Conservation (phyloP, 345 rosid genomes). For the Melaleuca quinquenervia region DNA sequence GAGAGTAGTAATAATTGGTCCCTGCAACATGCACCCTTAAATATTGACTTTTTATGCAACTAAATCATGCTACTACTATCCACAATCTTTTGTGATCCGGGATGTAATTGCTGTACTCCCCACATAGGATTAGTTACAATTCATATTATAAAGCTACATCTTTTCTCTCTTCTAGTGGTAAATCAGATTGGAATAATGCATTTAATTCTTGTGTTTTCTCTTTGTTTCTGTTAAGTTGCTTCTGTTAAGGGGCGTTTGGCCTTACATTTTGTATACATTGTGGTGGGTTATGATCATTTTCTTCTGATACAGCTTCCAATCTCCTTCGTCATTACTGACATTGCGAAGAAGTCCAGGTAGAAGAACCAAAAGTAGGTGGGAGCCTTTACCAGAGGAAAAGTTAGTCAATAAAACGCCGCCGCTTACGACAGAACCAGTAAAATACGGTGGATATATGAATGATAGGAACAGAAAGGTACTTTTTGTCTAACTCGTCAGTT, state of each 20-base stretch:
- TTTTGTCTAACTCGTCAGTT: neutral
- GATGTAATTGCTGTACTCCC: neutral
- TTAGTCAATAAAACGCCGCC: conserved; percentile 31
- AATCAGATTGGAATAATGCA: neutral
- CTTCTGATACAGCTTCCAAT: conserved; percentile 18
- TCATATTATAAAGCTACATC: neutral
- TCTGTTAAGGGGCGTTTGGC: neutral
- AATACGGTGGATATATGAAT: conserved; percentile 41
- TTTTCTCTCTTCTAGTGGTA: neutral
- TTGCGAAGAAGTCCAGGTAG: conserved; percentile 56
- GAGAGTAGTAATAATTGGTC: neutral
- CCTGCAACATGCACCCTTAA: neutral
- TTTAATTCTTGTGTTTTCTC: neutral
- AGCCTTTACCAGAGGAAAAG: conserved; percentile 76
- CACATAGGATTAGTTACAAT: neutral
- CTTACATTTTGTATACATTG: neutral
- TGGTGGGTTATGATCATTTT: neutral
- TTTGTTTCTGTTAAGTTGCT: neutral
- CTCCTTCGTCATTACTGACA: conserved; percentile 24
- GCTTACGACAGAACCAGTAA: conserved; percentile 22
- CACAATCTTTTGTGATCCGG: neutral
- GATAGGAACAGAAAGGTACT: conserved; percentile 55
- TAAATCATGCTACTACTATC: neutral
- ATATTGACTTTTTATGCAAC: neutral
- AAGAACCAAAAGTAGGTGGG: conserved; percentile 96